A percentile compares a stretch with the other conserved stretches of the same genome.
These are phyloP conservation scores for Lactarius indigo DNA, from an alignment of 768 basidiomycete genomes.

Conservation along the genomic window DNA sequence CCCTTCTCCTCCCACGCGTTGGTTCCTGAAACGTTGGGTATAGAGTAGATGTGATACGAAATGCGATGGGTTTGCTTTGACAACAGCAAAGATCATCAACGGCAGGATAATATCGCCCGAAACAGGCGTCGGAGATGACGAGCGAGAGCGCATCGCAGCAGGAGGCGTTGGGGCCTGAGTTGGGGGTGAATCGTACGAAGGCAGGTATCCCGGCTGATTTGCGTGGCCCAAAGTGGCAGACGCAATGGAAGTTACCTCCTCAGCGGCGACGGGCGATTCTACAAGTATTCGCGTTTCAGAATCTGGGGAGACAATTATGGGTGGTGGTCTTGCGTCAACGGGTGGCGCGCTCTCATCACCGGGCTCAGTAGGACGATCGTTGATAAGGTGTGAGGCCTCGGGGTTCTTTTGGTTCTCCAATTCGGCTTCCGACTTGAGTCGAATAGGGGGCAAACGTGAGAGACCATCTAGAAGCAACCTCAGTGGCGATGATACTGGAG, in stretches of 20 bases:
- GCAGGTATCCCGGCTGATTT: neutral
- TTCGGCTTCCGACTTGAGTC: constrained; percentile 63
- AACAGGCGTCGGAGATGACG: constrained; percentile 46
- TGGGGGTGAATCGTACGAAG: neutral
- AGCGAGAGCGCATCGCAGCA: constrained; percentile 22
- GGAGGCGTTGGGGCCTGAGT: constrained; percentile 10
- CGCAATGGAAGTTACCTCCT: constrained; percentile 8
- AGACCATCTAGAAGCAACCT: constrained; percentile 55
- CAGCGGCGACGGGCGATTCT: constrained; percentile 11
- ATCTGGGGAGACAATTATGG: constrained; percentile 28
- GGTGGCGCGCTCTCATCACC: constrained; percentile 12
- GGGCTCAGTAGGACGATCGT: constrained; percentile 13
- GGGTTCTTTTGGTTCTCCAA: constrained; percentile 36
- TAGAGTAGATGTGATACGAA: constrained; percentile 69
- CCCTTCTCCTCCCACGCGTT: constrained; percentile 71
- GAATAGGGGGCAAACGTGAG: constrained; percentile 66
- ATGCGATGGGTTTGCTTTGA: constrained; percentile 84
- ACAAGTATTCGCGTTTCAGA: constrained; percentile 18
- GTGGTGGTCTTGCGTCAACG: constrained; percentile 22
- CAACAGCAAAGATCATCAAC: constrained; percentile 89
- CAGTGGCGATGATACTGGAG: neutral
- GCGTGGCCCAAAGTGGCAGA: neutral
- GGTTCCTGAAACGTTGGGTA: constrained; percentile 58
- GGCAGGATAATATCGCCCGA: constrained; percentile 91
- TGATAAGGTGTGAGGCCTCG: constrained; percentile 24